Evolutionary conservation across 1,139 yeast genomes (phyloP).

Genomic region (Arxiozyma slooffiae): DNA sequence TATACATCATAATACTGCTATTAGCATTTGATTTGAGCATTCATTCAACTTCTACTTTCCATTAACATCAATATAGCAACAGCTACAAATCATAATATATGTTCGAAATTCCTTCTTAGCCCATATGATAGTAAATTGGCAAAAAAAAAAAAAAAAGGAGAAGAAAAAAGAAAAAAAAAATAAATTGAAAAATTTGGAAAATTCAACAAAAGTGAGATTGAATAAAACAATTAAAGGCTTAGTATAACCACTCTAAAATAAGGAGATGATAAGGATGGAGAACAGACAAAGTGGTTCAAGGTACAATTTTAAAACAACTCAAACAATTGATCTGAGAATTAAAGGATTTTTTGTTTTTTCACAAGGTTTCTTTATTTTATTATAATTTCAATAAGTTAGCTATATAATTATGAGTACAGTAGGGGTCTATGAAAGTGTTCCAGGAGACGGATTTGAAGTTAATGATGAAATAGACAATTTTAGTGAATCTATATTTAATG

Average conservation of each 20-base stretch:
- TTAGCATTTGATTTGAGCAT: neutral
- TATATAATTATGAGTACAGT: neutral
- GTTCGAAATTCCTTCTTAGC: neutral
- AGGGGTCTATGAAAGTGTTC: neutral
- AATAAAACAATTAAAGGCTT: too few species aligned
- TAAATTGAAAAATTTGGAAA: too few species aligned
- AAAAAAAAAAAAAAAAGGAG: too few species aligned
- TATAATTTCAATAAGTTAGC: neutral
- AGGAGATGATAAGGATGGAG: neutral
- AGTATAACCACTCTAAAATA: too few species aligned
- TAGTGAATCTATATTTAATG: slow-evolving; percentile 7
- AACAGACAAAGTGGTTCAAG: neutral
- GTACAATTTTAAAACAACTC: too few species aligned
- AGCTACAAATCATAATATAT: too few species aligned
- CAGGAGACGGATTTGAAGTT: neutral
- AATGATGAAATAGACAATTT: slow-evolving; percentile 7
- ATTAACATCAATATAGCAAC: neutral
- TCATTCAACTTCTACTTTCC: neutral
- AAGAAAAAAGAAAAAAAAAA: too few species aligned
- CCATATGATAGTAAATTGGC: neutral
- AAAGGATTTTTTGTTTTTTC: neutral
- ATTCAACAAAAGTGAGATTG: neutral
- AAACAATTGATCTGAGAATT: neutral
- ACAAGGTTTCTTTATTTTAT: too few species aligned
- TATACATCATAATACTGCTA: neutral